Evolutionary conservation across 495 filamentous ascomycete species (phyloP), one percentile per base, ranked within the genome.

Genomic region (Neurospora sp.): DNA sequence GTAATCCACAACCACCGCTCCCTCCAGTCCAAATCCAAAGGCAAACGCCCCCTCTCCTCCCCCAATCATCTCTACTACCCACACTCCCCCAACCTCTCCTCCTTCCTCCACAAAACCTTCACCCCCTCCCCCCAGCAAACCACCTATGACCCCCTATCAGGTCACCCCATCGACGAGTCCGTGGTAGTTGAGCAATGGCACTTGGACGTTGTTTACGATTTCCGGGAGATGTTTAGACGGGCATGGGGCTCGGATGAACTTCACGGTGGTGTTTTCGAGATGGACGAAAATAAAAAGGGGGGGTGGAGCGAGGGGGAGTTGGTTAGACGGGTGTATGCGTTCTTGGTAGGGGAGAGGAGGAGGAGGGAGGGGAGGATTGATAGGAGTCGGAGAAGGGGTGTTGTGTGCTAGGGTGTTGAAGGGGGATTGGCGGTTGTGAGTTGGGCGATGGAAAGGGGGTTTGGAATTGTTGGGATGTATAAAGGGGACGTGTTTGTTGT

Each of bases 181-280:
- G 72, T 88, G 73, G 69, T 78, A 5, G 74, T 89, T 2, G 82
- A 87, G 74, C 78, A 77, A 70, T 88, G 87, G 86, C 87, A 89
- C 73, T 76, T 88, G 40, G 86, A 88, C 45, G 79, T 85, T 54
- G 82, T 87, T 24, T 83, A 85, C 70, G 85, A 84, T 31, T 86
- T 86, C 73, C 71, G 77, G 21, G 76, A 69, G 15, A 78, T 81
- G 70, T 82, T 86, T 7, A 81, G 80, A 19, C 15, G 73, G 39
- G 39, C 17, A 5, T 69, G 31, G 45, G 19, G 75, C 13, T 1
- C 5, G n/a, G 69, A 70, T n/a, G 10, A n/a, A n/a, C 3, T 28
- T 9, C 28, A n/a, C 5, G 38, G 66, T 0, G 40, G 10, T 2
- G 21, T 36, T 4, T 37, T 17, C 1, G 15, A 21, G 31, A 17